Base-by-base conservation (phyloP, 2,329 filamentous ascomycete genomes). In the Akanthomyces lecanii region DNA sequence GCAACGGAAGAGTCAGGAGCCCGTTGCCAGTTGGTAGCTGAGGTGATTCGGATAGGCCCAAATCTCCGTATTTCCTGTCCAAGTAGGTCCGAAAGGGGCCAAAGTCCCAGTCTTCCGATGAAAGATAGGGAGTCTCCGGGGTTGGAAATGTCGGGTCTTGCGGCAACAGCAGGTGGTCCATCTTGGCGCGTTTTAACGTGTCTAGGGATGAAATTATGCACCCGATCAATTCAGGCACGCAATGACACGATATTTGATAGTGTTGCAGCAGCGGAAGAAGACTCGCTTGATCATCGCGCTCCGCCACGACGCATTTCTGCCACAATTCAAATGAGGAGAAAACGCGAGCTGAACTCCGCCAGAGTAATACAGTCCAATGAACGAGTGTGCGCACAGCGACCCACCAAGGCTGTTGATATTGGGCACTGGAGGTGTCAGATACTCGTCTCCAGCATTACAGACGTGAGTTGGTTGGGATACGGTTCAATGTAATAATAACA, bases 11-110 rank as follows among this genome's bases (percentile, higher is more conserved):
- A 45, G 10, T 33, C 51, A 56, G 18, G 2, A 42, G 25, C 28
- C 63, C 10, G 67, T 48, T n/a, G 21, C 52, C 44, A 68, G 63
- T 3, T 55, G 56, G 28, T 61, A 68, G 55, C 3, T 64, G 65
- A 28, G 68, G 63, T 14, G 54, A 48, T 4, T 48, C 38, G 2
- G 65, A 53, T 1, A 69, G 55, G 33, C 64, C 59, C 12, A 66
- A 36, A 2, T 60, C 42, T 25, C 57, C 65, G 14, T 67, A 64
- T 30, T 64, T 67, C 5, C 68, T 64, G 7, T 63, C 36, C 8
- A 69, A 64, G 57, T 73, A 74, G 4, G 63, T 68, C 23, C 66
- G 55, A 25, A 71, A 75, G 1, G 66, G 61, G 25, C 69, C 67
- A 7, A 69, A 66, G 59, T 73, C 70, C 66, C 73, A 74, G 5